These are phyloP conservation scores for Fraxinus cuspidata DNA, from an alignment of 257 asterid genomes.

Conservation along the genomic window DNA sequence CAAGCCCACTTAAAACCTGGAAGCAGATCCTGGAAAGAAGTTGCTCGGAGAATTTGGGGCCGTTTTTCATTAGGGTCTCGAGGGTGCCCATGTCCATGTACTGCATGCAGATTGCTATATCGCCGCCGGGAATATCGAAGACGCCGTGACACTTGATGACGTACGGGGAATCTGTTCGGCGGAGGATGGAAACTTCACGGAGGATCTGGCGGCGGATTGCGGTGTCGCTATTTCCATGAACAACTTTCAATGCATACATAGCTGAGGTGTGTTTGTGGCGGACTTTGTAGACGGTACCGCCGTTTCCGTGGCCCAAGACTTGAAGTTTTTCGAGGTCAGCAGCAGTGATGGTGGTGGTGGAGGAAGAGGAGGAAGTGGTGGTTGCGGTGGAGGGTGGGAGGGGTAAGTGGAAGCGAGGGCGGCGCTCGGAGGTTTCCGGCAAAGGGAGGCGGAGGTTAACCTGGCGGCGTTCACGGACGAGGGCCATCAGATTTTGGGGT, in stretches of 20 bases:
- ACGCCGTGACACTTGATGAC: slow-evolving; percentile 79
- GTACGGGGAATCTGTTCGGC: slow-evolving; percentile 75
- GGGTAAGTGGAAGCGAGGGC: slow-evolving; percentile 71
- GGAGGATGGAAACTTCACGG: slow-evolving; percentile 80
- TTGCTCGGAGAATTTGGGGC: slow-evolving; percentile 44
- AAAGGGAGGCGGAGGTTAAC: slow-evolving; percentile 79
- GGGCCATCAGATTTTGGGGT: slow-evolving; percentile 47
- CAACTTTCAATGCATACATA: slow-evolving; percentile 70
- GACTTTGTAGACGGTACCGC: slow-evolving; percentile 89
- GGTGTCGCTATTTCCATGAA: slow-evolving; percentile 77
- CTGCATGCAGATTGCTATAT: slow-evolving; percentile 75
- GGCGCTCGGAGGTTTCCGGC: slow-evolving; percentile 67
- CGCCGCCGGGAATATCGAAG: slow-evolving; percentile 72
- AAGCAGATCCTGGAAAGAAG: slow-evolving; percentile 54
- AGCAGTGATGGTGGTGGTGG: slow-evolving; percentile 33
- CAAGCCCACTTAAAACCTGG: slow-evolving; percentile 63
- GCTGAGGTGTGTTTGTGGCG: slow-evolving; percentile 61
- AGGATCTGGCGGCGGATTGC: slow-evolving; percentile 74
- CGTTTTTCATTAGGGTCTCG: slow-evolving; percentile 47
- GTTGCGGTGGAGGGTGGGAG: slow-evolving; percentile 48
- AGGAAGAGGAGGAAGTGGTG: slow-evolving; percentile 10
- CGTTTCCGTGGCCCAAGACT: slow-evolving; percentile 85
- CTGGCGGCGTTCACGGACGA: slow-evolving; percentile 80
- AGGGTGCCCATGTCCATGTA: slow-evolving; percentile 86
- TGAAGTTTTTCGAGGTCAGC: slow-evolving; percentile 78